Evolutionary conservation across 2,329 filamentous ascomycete genomes (phyloP), one percentile per base, ranked within the genome.

Genomic region (Xylariaceae sp.): DNA sequence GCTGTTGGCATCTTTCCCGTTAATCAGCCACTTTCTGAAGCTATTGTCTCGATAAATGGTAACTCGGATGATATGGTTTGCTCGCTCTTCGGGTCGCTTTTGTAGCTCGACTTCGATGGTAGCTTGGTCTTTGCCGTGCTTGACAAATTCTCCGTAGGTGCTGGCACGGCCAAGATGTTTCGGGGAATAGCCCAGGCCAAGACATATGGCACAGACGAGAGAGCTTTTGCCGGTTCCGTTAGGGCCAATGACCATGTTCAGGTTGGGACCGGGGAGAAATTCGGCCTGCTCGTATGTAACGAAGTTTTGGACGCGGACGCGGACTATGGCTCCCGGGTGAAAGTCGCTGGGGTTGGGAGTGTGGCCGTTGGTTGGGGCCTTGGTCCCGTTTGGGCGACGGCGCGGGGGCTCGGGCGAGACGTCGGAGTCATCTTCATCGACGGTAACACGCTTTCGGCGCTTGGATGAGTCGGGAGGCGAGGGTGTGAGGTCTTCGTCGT

Each of bases 231-330:
- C 93, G 0, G 93, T 97, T 25, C 93, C 93, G 60, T 98, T 98
- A n/a, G 93, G 93, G 0, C 93, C 93, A 56, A 98, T 95, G 42
- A 98, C 85, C 92, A 98, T 97, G 64, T 98, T 98, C 60, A 98
- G 68, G 63, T 88, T 92, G 1, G 93, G 92, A 0, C 93, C 93
- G 11, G 90, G 89, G 47, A 85, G 81, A 66, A 97, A 96, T 54
- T 95, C 91, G 44, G 90, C 92, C 42, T 85, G 82, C 40, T 88
- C 90, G 68, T 98, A 98, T 0, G 93, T 98, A 37, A 98, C 89
- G 58, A 98, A 98, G 66, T 97, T 88, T 39, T 77, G 79, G 36
- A 97, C 76, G 55, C 82, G 85, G 38, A 98, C 89, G 27, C 91
- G 82, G 39, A 96, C 83, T 55, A 98, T 94, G 8, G 93, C 85